These are phyloP conservation scores for Daldinia grandis DNA, from an alignment of 495 filamentous ascomycete genomes.

Conservation along the genomic window DNA sequence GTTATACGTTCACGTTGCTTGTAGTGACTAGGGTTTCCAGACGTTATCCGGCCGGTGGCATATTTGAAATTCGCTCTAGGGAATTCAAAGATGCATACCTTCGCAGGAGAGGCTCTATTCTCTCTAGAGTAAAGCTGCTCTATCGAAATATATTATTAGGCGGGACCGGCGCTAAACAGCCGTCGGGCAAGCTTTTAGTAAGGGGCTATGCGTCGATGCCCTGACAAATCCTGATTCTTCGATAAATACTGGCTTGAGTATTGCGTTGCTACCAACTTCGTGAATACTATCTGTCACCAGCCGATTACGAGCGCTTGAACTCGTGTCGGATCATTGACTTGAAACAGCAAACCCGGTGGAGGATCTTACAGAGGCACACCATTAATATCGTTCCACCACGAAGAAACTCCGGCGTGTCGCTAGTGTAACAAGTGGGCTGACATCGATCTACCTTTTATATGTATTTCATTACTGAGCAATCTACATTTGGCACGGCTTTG, in stretches of 20 bases:
- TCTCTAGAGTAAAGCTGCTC: neutral
- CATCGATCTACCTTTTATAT: too few species aligned
- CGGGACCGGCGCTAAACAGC: neutral
- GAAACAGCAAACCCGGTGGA: conserved; percentile 15
- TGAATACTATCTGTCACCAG: neutral
- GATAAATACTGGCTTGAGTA: neutral
- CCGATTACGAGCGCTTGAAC: neutral
- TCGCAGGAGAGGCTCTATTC: neutral
- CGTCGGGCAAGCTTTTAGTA: neutral
- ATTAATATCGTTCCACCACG: neutral
- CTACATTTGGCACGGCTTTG: too few species aligned
- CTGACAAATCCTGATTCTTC: neutral
- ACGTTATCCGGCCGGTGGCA: neutral
- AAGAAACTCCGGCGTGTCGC: conserved; percentile 12
- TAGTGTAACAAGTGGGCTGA: conserved; percentile 21
- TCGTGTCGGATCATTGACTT: conserved; percentile 11
- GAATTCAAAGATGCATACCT: neutral
- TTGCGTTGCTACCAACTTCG: neutral
- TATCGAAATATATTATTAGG: neutral
- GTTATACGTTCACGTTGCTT: neutral
- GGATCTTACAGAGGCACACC: conserved; percentile 15
- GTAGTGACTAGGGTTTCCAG: neutral
- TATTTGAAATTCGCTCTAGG: neutral
- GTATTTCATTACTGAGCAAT: too few species aligned
- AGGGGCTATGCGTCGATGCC: neutral